Conservation (phyloP, 2,329 filamentous ascomycete genomes). For the Trematosphaeria pertusa region DNA sequence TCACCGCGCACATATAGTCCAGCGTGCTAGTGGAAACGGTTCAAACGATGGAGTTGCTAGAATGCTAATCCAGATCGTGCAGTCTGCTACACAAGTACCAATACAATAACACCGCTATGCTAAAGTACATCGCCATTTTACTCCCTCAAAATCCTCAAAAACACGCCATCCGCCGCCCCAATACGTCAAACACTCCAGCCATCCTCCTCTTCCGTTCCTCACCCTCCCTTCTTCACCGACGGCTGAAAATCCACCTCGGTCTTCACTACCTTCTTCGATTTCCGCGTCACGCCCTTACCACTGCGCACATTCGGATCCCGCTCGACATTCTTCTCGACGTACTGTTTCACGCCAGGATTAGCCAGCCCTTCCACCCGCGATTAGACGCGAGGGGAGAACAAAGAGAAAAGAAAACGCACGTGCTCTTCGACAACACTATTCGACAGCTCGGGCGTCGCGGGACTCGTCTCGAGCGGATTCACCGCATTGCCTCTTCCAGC, state of each 20-base stretch:
- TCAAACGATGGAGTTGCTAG: too few species aligned
- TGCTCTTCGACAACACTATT: constrained; percentile 10
- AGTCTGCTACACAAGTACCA: too few species aligned
- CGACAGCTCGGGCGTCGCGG: constrained; percentile 18
- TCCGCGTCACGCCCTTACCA: constrained; percentile 11
- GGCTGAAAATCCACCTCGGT: constrained; percentile 14
- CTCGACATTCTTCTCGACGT: constrained; percentile 14
- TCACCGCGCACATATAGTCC: too few species aligned
- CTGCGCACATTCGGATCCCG: constrained; percentile 7
- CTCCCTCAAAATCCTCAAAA: too few species aligned
- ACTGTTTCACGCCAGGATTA: not conserved
- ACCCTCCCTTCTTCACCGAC: not conserved
- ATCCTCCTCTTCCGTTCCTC: too few species aligned
- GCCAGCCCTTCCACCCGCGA: not conserved
- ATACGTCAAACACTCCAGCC: too few species aligned
- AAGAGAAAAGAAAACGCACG: constrained; percentile 1
- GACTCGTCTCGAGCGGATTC: constrained; percentile 19
- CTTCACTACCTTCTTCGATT: constrained; percentile 18
- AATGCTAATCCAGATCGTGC: too few species aligned
- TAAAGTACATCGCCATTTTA: too few species aligned
- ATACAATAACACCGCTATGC: too few species aligned
- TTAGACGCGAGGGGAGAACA: not conserved
- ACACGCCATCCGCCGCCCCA: too few species aligned
- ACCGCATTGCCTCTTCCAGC: constrained; percentile 20
- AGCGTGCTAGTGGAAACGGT: too few species aligned